phyloP scores from a whole-genome alignment of 2,329 filamentous ascomycete genomes.

The Venturia oleaginea region DNA sequence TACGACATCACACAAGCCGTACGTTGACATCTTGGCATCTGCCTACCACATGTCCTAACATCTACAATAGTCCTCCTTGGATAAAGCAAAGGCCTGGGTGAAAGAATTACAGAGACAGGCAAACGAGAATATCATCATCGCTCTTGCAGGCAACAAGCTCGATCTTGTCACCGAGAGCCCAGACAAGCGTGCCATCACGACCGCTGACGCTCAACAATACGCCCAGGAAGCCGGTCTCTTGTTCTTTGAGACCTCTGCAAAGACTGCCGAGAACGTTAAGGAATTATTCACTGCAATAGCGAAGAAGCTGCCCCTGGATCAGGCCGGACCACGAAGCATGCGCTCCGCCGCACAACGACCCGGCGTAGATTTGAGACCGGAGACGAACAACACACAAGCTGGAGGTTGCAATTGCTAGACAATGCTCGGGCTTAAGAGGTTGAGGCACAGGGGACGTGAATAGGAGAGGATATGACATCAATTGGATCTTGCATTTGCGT shows the following conservation, averaged over 20 bases:
- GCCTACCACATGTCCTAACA: conserved; percentile 15
- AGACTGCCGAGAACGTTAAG: conserved; percentile 91
- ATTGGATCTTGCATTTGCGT: conserved; percentile 8
- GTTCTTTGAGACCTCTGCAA: conserved; percentile 98
- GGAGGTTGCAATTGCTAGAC: conserved; percentile 55
- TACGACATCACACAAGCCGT: conserved; percentile 99
- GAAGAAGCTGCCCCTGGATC: conserved; percentile 93
- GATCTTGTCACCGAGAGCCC: conserved; percentile 91
- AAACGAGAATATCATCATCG: conserved; percentile 99
- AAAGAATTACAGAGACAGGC: conserved; percentile 98
- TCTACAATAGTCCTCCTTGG: conserved; percentile 67
- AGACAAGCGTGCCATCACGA: conserved; percentile 86
- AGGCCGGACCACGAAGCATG: conserved; percentile 83
- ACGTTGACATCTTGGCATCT: conserved; percentile 32
- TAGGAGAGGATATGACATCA: neutral
- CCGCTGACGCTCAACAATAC: conserved; percentile 89
- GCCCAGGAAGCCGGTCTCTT: conserved; percentile 85
- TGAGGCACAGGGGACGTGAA: neutral
- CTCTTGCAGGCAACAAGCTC: conserved; percentile 93
- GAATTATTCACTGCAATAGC: conserved; percentile 97
- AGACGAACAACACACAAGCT: conserved; percentile 51
- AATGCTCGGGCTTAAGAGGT: neutral
- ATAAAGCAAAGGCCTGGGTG: conserved; percentile 99
- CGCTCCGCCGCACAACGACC: conserved; percentile 51
- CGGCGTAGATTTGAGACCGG: conserved; percentile 58